Evolutionary conservation across 257 asterid genomes (phyloP).

Genomic region (Scutellaria minor): DNA sequence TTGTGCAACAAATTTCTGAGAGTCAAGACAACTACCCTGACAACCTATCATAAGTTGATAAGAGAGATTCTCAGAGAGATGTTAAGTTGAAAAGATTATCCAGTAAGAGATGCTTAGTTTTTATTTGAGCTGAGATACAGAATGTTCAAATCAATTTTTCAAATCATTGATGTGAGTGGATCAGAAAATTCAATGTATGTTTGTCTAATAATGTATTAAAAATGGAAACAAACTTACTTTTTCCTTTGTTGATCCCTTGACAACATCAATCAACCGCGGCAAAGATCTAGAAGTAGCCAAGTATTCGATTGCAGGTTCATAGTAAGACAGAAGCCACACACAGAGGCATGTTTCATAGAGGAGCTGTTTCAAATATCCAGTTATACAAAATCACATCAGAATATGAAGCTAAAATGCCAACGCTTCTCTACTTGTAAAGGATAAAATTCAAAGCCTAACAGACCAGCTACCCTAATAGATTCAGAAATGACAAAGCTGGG

Average conservation of each 20-base stretch:
- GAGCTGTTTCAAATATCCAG: conserved; percentile 58
- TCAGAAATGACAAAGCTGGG: conserved; percentile 3
- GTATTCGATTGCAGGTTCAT: conserved; percentile 78
- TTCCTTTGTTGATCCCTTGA: conserved; percentile 87
- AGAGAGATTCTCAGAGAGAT: conserved; percentile 9
- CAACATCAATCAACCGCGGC: conserved; percentile 74
- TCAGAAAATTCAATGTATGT: background rate
- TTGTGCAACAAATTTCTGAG: conserved; percentile 69
- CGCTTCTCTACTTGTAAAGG: background rate
- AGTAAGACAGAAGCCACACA: conserved; percentile 85
- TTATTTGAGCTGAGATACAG: conserved; percentile 16
- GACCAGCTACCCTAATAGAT: background rate
- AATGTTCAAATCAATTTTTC: conserved; percentile 14
- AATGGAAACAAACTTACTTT: conserved; percentile 49
- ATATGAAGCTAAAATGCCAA: no score
- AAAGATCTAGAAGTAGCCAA: conserved; percentile 81
- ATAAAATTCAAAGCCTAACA: conserved; percentile 20
- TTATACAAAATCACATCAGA: conserved; percentile 17
- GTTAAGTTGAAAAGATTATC: background rate
- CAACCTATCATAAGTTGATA: conserved; percentile 58
- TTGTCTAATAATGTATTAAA: background rate
- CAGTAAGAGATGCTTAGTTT: background rate
- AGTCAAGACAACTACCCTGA: conserved; percentile 79
- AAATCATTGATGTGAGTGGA: conserved; percentile 16
- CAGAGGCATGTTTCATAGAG: conserved; percentile 87